Evolutionary conservation across 495 filamentous ascomycete genomes (phyloP), one percentile per base, ranked within the genome.

Genomic region (Aspergillus sparsus): DNA sequence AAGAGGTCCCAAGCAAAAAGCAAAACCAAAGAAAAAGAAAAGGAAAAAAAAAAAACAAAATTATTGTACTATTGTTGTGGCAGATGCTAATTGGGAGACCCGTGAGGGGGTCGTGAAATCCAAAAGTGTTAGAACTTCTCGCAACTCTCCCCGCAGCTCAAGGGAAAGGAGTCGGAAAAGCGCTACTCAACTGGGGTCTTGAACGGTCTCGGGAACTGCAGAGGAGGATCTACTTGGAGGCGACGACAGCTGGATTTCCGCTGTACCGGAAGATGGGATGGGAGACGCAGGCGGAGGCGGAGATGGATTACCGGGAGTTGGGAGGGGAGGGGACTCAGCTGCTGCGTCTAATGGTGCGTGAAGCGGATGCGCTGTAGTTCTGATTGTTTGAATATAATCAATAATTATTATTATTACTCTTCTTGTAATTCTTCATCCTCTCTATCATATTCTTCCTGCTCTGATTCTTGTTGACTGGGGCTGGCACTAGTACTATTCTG

Each of bases 241-340:
- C 81, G 2, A 82, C 82, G 39, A 77, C 76, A 27, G 72, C 70
- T 13, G 83, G 82, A 34, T 70, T 71, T 31, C 68, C 70, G n/a
- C 60, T 85, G 52, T 87, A 87, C 68, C 64, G 70, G 55, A 78
- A 74, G 63, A 58, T 74, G 57, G 83, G 85, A 21, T 82, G 76
- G 68, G 55, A 55, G 51, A 58, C 61, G 33, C 79, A 84, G 62
- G 63, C 77, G 55, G 65, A 73, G 35, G 58, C 76, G 10, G 72
- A 76, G 35, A 47, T 79, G 13, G 74, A 78, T 59, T 70, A 74
- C 37, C 62, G 32, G 27, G 60, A 58, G 63, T 77, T 55, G 62
- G 72, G 73, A 15, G 74, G 67, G 11, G 59, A 67, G 55, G 71
- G 71, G 50, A 62, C 45, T 32, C 57, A 66, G 63, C 66, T 27